Base-by-base conservation (phyloP, 352 stramenopile genomes). In the Globisporangium middletonii region DNA sequence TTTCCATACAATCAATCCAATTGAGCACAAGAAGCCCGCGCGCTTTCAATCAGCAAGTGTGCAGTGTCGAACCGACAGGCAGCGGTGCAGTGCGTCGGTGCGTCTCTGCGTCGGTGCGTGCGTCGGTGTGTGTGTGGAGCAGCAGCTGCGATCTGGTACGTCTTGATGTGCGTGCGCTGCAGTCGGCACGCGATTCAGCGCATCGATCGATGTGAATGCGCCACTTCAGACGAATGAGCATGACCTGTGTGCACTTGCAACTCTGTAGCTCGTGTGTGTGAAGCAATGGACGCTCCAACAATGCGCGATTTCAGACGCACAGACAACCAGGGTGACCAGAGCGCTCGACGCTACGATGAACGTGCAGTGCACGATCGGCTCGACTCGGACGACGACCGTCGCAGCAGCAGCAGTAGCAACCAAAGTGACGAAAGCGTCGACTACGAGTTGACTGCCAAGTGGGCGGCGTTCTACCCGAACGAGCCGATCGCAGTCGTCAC, bases 401-500 rank as follows among this genome's bases (percentile, higher is more conserved):
- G n/a, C 16, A 33, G 5, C 45, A 60, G 42, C 18, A 57, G 15
- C 26, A 48, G n/a, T 13, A 59, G 28, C 27, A 37, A 59, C 28
- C 35, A 52, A 28, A 18, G 15, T 15, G 28, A 46, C 23, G 44
- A 46, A 35, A 44, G 50, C 41, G 45, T 64, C 38, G 60, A 65
- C 41, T 4, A 30, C 12, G 48, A 50, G 23, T 46, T 69, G 11
- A 82, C 68, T 19, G 66, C 83, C 50, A 74, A 79, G 53, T 88
- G 78, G 78, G 58, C 65, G 19, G 60, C 68, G 28, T 76, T 79
- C 53, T 90, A 90, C 47, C 74, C 76, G 19, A 75, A 71, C 38
- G 65, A 75, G 46, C 55, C 79, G 38, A 65, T 90, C 30, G 75
- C 65, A 18, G 71, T 90, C 37, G 76, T 90, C 59, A 86, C 72